phyloP scores from a whole-genome alignment of 2,329 filamentous ascomycete genomes.

The Thelonectria discophora region DNA sequence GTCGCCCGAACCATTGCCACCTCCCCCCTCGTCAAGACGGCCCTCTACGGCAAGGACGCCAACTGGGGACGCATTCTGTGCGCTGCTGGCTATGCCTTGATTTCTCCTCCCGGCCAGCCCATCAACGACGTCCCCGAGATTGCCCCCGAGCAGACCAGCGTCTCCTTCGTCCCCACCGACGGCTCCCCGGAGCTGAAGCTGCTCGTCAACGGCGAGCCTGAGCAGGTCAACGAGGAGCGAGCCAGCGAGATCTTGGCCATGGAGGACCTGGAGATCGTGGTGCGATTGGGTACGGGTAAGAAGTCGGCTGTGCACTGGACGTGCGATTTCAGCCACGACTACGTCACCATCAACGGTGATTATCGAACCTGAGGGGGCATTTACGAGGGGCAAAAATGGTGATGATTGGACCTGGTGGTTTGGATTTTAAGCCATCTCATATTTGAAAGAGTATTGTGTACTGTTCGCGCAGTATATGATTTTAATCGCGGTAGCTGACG shows the following conservation, averaged over 20 bases:
- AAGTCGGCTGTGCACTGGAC: conserved; percentile 82
- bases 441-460: neutral
- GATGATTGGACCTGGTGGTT: conserved; percentile 18
- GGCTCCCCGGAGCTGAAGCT: conserved; percentile 81
- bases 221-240: conserved; percentile 78
- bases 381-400: conserved; percentile 13
- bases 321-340: conserved; percentile 88
- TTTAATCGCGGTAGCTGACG: too few relatives aligned
- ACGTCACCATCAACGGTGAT: conserved; percentile 74
- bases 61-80: conserved; percentile 99
- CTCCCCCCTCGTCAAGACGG: conserved; percentile 95
- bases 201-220: conserved; percentile 81
- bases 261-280: conserved; percentile 82
- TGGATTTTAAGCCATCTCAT: conserved; percentile 3
- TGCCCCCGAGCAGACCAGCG: conserved; percentile 74
- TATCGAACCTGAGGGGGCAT: conserved; percentile 65
- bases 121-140: conserved; percentile 70
- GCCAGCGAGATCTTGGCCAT: conserved; percentile 80
- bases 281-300: conserved; percentile 74
- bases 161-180: conserved; percentile 81
- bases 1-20: conserved; percentile 89
- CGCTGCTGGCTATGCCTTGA: conserved; percentile 83
- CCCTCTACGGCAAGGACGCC: conserved; percentile 94
- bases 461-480: too few relatives aligned
- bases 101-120: conserved; percentile 66